phyloP scores from a whole-genome alignment of 2,329 filamentous ascomycete species.

The Cyclaneusma minus region DNA sequence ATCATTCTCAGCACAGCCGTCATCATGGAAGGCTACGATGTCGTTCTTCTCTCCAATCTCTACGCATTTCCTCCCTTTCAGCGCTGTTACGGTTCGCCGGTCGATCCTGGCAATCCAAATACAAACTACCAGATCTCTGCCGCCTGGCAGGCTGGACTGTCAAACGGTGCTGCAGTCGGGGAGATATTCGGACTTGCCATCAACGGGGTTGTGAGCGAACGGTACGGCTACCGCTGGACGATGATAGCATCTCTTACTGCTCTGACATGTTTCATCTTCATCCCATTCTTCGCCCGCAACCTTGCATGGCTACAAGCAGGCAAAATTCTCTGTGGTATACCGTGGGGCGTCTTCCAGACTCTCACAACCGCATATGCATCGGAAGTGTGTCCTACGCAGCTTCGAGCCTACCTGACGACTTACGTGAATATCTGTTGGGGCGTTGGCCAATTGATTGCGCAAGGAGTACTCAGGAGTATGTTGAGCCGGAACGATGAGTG shows the following conservation, averaged over 20 bases:
- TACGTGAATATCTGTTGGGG: constrained; percentile 42
- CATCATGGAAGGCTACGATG: constrained; percentile 26
- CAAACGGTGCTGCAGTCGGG: constrained; percentile 18
- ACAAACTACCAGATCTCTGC: constrained; percentile 19
- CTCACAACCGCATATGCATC: constrained; percentile 22
- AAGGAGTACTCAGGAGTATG: constrained; percentile 33
- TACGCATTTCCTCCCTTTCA: constrained; percentile 19
- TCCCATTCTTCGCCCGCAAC: constrained; percentile 33
- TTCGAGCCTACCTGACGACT: constrained; percentile 37
- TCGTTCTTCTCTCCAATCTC: constrained; percentile 20
- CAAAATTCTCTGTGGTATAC: constrained; percentile 33
- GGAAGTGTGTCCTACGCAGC: constrained; percentile 39
- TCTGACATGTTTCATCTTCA: constrained; percentile 29
- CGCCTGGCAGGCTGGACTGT: constrained; percentile 20
- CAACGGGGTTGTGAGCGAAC: constrained; percentile 32
- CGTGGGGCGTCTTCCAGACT: constrained; percentile 35
- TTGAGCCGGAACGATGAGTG: constrained; percentile 28
- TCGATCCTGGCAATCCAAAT: constrained; percentile 12
- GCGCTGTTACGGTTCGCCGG: constrained; percentile 17
- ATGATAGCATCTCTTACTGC: constrained; percentile 29
- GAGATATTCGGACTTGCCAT: constrained; percentile 32
- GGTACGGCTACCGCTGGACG: constrained; percentile 34
- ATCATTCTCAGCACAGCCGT: constrained; percentile 22
- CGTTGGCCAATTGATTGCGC: constrained; percentile 31
- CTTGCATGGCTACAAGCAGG: constrained; percentile 30